These are phyloP conservation scores for Larix sibirica DNA, from an alignment of 83 land plant genomes.

Conservation along the genomic window DNA sequence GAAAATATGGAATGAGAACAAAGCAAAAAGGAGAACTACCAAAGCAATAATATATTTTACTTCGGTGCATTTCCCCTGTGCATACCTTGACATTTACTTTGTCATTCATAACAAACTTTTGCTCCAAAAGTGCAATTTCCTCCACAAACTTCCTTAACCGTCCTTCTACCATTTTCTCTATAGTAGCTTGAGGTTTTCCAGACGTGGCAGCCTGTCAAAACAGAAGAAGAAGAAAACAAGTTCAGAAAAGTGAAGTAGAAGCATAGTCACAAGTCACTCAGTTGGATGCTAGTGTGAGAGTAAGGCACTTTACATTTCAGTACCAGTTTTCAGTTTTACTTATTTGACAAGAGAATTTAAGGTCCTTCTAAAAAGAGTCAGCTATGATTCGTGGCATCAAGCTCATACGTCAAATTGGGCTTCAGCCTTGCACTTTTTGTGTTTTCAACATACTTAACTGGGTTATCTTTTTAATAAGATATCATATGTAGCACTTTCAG, in stretches of 20 bases:
- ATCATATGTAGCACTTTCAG: neutral
- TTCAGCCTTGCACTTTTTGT: neutral
- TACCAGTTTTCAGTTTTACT: neutral
- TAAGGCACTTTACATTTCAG: neutral
- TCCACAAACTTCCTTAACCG: constrained; percentile 85
- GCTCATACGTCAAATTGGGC: neutral
- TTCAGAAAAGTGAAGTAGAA: constrained; percentile 12
- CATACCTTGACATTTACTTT: constrained; percentile 71
- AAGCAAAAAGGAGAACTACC: neutral
- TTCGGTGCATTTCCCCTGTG: neutral
- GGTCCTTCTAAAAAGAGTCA: neutral
- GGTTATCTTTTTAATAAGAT: neutral
- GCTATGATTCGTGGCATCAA: neutral
- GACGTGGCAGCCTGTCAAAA: constrained; percentile 64
- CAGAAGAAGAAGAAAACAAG: constrained; percentile 2
- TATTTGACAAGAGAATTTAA: neutral
- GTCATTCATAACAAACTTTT: constrained; percentile 86
- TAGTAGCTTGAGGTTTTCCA: constrained; percentile 75
- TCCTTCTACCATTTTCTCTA: constrained; percentile 95
- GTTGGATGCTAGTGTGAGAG: neutral
- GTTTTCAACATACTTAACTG: neutral
- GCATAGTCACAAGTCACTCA: neutral
- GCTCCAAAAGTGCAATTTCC: constrained; percentile 84
- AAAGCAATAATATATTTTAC: neutral
- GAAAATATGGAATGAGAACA: neutral